Evolutionary conservation across 148 eudicot genomes (phyloP), one percentile per base, ranked within the genome.

Genomic region (Rhododendron henanense): DNA sequence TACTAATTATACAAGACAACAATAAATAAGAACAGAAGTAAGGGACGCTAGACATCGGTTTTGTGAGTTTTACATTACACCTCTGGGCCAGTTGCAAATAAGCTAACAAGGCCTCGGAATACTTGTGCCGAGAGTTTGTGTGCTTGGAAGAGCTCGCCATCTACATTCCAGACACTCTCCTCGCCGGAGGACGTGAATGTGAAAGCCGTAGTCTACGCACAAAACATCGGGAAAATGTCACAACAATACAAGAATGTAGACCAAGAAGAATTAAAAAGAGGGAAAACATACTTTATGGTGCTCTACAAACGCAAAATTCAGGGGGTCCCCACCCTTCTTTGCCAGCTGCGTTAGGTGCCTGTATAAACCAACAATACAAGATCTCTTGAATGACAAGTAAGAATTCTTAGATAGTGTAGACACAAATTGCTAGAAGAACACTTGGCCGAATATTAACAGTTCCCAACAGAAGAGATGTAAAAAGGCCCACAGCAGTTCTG

Each of bases 41-140:
- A 59, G 78, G 75, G 47, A 45, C 39, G 6, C 21, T 39, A 10
- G 51, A 77, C 28, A n/a, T 8, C 45, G 39, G 59, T 41, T 50
- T 35, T 16, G 9, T 31, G 76, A 63, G 7, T 21, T 5, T 31
- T n/a, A 10, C 3, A 41, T 84, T 90, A 95, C 61, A 88, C 95
- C 87, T 93, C 93, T 77, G 98, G 98, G 76, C 99, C 99, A 41
- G 94, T 61, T 39, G 98, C 99, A 85, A 97, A 97, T 91, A 97
- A 93, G 91, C 92, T 93, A 85, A 97, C 79, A 45, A 97, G 96
- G 78, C 99, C 98, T 15, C 98, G 95, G 28, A 94, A 92, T 59
- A 97, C 99, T 93, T 95, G 99, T 50, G 94, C 99, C 4, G 99
- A 97, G 65, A 97, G 91, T 88, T 95, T 90, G 83, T 97, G 96